These are phyloP conservation scores for Trichophaea hybrida DNA, from an alignment of 2,329 filamentous ascomycete genomes.

Conservation along the genomic window DNA sequence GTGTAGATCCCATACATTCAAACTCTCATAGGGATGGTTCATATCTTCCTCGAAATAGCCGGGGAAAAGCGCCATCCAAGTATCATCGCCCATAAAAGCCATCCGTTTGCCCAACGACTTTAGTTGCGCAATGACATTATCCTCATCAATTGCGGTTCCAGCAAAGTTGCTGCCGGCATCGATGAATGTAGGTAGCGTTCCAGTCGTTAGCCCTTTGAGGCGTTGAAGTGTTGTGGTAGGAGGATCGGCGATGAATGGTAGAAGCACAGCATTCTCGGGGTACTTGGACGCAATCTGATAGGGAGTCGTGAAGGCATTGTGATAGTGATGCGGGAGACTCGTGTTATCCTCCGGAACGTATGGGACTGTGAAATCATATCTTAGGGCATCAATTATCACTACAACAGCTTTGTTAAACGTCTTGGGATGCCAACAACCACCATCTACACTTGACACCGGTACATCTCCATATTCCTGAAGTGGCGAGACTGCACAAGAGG, in stretches of 20 bases:
- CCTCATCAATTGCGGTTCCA: slow-evolving; percentile 88
- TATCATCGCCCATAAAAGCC: slow-evolving; percentile 94
- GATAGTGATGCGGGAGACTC: slow-evolving; percentile 46
- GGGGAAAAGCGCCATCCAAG: slow-evolving; percentile 86
- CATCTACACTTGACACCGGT: slow-evolving; percentile 30
- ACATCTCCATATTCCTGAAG: slow-evolving; percentile 34
- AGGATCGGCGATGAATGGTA: slow-evolving; percentile 93
- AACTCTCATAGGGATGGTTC: slow-evolving; percentile 82
- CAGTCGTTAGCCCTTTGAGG: slow-evolving; percentile 85
- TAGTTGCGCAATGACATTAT: slow-evolving; percentile 56
- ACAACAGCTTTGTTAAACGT: slow-evolving; percentile 85
- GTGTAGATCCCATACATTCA: slow-evolving; percentile 96
- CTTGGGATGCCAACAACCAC: slow-evolving; percentile 92
- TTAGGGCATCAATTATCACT: slow-evolving; percentile 78
- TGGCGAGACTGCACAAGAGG: slow-evolving; percentile 54
- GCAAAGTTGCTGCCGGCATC: slow-evolving; percentile 92
- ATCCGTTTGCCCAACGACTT: slow-evolving; percentile 55
- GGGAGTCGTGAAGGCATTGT: slow-evolving; percentile 75
- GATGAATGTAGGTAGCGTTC: slow-evolving; percentile 85
- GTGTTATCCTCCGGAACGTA: slow-evolving; percentile 37
- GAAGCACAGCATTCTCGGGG: slow-evolving; percentile 72
- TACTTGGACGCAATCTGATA: slow-evolving; percentile 63
- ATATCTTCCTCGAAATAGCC: slow-evolving; percentile 81
- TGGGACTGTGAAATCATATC: slow-evolving; percentile 93
- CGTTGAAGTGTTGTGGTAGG: slow-evolving; percentile 87